phyloP scores from a whole-genome alignment of 2,329 filamentous ascomycete species.

The Neurospora sp. region DNA sequence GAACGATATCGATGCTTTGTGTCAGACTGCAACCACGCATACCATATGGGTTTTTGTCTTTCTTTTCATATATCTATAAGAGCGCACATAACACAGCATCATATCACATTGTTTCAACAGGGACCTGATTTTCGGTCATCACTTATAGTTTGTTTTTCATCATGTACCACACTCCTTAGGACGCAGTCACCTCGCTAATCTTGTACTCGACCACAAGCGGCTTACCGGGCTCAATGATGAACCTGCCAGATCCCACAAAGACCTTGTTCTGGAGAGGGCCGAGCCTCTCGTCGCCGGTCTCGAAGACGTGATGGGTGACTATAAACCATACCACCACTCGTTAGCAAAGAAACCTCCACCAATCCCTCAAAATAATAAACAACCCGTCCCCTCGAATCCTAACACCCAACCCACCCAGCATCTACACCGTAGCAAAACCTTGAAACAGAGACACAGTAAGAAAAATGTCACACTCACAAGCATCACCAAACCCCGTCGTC shows the following conservation, averaged over 20 bases:
- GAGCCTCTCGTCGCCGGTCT: conserved; percentile 26
- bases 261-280: conserved; percentile 28
- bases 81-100: neutral
- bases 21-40: neutral
- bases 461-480: conserved; percentile 21
- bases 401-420: neutral
- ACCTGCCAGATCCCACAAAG: conserved; percentile 31
- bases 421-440: neutral
- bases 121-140: neutral
- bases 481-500: conserved; percentile 29
- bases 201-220: conserved; percentile 33
- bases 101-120: neutral
- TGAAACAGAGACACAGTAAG: neutral
- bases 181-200: conserved; percentile 29
- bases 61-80: neutral
- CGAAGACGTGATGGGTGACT: conserved; percentile 29
- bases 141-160: neutral
- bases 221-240: conserved; percentile 30
- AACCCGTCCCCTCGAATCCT: neutral
- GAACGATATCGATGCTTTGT: neutral
- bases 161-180: neutral
- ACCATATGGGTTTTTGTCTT: neutral
- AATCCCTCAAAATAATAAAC: neutral
- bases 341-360: neutral
- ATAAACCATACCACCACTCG: neutral